Percentiles rank a stretch among this genome's conserved stretches.
Conservation (phyloP, 441 rosid species). For the Syzygium malaccense region DNA sequence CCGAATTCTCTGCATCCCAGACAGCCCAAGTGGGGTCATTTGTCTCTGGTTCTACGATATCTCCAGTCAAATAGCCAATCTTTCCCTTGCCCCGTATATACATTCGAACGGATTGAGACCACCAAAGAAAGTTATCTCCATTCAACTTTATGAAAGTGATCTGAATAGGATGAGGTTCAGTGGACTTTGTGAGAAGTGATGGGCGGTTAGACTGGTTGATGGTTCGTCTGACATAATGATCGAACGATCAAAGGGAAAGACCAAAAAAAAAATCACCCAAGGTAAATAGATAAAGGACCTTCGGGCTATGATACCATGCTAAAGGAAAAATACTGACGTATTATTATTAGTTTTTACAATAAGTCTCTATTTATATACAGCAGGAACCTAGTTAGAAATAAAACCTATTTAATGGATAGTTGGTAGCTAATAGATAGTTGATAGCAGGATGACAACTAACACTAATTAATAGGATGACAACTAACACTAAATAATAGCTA, state of each 20-base stretch:
- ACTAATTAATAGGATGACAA: neutral
- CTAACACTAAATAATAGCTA: too few species aligned
- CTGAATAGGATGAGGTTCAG: neutral
- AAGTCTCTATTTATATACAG: neutral
- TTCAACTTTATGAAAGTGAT: neutral
- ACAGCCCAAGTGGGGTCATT: neutral
- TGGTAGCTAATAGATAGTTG: neutral
- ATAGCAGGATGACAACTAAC: neutral
- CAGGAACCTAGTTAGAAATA: neutral
- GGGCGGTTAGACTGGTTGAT: neutral
- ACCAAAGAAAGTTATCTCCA: neutral
- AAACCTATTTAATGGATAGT: too few species aligned
- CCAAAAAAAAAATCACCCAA: neutral
- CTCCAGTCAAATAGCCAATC: neutral
- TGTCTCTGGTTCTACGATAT: neutral
- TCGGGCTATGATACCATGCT: neutral
- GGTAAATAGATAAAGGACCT: neutral
- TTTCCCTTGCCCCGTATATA: neutral
- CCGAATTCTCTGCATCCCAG: rapidly evolving
- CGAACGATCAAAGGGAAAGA: neutral
- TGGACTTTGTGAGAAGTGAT: neutral
- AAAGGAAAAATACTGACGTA: neutral
- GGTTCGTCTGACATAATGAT: neutral
- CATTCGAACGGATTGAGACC: neutral
- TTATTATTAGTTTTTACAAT: neutral